Conservation (phyloP, 2,329 filamentous ascomycete genomes). For the Trichoderma asperellum region DNA sequence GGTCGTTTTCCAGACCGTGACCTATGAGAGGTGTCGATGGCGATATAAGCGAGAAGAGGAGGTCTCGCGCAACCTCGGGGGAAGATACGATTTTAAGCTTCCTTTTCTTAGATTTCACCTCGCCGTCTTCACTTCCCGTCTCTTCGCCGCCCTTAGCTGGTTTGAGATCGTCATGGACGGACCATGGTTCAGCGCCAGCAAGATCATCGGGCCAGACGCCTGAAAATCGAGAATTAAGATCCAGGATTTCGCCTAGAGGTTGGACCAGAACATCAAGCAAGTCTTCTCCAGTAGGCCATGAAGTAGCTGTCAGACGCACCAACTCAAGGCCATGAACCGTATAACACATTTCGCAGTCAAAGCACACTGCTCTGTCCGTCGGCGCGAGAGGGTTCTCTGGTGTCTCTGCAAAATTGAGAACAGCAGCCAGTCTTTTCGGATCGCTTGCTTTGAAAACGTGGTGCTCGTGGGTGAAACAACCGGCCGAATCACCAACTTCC, state of each 20-base stretch:
- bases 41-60: slow-evolving; percentile 76
- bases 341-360: slow-evolving; percentile 98
- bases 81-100: slow-evolving; percentile 74
- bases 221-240: slow-evolving; percentile 90
- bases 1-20: slow-evolving; percentile 93
- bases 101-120: slow-evolving; percentile 39
- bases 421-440: slow-evolving; percentile 72
- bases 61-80: slow-evolving; percentile 71
- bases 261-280: slow-evolving; percentile 84
- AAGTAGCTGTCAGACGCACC: slow-evolving; percentile 83
- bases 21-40: slow-evolving; percentile 84
- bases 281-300: slow-evolving; percentile 77
- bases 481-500: slow-evolving; percentile 69
- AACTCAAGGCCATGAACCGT: slow-evolving; percentile 87
- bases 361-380: slow-evolving; percentile 69
- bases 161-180: slow-evolving; percentile 34
- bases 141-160: slow-evolving; percentile 36
- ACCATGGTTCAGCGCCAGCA: slow-evolving; percentile 65
- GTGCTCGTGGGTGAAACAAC: slow-evolving; percentile 70
- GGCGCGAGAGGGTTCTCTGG: slow-evolving; percentile 63
- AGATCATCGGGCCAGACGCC: slow-evolving; percentile 82
- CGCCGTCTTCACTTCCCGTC: slow-evolving; percentile 37
- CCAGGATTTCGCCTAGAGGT: slow-evolving; percentile 80
- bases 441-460: slow-evolving; percentile 90
- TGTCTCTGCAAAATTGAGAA: slow-evolving; percentile 80